Evolutionary conservation across 2,329 filamentous ascomycete genomes (phyloP), one percentile per base, ranked within the genome.

Genomic region (Colletotrichum ledebouriae): DNA sequence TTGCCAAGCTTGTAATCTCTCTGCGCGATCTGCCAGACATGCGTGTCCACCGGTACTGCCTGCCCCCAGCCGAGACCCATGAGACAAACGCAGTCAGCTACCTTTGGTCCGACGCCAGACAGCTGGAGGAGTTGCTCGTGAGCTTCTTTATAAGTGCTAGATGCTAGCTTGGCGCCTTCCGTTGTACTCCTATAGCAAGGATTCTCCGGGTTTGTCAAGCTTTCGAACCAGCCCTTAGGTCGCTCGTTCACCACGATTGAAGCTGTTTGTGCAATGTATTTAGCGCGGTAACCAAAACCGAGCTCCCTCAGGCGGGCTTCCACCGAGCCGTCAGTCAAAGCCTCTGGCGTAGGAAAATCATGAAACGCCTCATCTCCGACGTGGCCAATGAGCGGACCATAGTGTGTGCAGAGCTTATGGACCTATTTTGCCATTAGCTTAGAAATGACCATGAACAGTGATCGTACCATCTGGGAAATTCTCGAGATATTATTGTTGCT

Each of bases 1-100:
- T 90, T 93, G 6, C 93, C 93, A 74, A 99, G 97, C 67, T 91
- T 94, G 81, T 99, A 99, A 78, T 99, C 96, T 60, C 96, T 87
- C 78, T 97, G 93, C 0, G 96, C 97, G 75, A 99, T 98, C 82
- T 98, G 94, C 95, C 94, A 98, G 12, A 99, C 94, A 80, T 99
- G 97, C 1, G 97, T 99, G 78, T 99, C 96, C 37, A 99, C 93
- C 0, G 96, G 96, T 1, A 99, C 94, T 3, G 94, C 90, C 79
- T 98, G 95, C 37, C 92, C 92, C 95, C 97, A 99, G 33, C 94
- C 95, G 13, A 99, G 82, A 0, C 97, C 97, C 92, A 99, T 98
- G 20, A 99, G 83, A 76, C 93, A 97, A 7, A 98, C 94, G 76
- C 97, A 99, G 77, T 99, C 97, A 6, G 96, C 92, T 0, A 99